These are phyloP conservation scores for Echium plantagineum DNA, from an alignment of 257 asterid species.

Conservation along the genomic window DNA sequence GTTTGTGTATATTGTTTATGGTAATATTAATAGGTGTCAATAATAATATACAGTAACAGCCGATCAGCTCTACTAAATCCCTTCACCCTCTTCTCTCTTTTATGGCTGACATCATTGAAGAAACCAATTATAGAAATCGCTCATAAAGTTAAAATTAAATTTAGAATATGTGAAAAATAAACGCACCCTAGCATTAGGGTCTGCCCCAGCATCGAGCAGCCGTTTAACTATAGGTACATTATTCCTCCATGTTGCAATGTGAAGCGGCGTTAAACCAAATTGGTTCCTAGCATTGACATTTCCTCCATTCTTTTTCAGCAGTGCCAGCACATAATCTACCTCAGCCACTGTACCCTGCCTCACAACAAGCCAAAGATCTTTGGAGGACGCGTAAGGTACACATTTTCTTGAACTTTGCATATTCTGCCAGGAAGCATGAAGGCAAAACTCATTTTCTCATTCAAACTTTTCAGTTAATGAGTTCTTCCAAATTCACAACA, in stretches of 20 bases:
- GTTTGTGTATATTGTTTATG: too few relatives aligned
- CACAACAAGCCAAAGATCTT: slow-evolving; percentile 67
- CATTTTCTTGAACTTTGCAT: slow-evolving; percentile 33
- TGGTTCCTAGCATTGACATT: slow-evolving; percentile 64
- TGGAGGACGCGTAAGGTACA: slow-evolving; percentile 25
- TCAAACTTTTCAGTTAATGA: slow-evolving; percentile 1
- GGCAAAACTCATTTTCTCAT: slow-evolving; percentile 49
- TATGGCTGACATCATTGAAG: slow-evolving; percentile 13
- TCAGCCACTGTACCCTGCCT: slow-evolving; percentile 65
- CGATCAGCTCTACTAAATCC: too few relatives aligned
- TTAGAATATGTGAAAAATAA: slow-evolving; percentile 19
- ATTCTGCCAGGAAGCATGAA: slow-evolving; percentile 44
- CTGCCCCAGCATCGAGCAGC: slow-evolving; percentile 97
- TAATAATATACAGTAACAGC: too few relatives aligned
- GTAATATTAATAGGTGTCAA: too few relatives aligned
- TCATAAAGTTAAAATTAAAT: slow-evolving; percentile 16
- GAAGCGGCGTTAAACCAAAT: slow-evolving; percentile 82
- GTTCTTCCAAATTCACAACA: slow-evolving; percentile 2
- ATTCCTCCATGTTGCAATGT: slow-evolving; percentile 94
- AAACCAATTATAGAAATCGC: slow-evolving; percentile 18
- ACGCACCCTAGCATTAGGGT: slow-evolving; percentile 93
- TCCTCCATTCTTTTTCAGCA: slow-evolving; percentile 73
- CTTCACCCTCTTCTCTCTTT: too few relatives aligned
- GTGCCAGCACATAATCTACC: slow-evolving; percentile 50
- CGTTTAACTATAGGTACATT: slow-evolving; percentile 70